These are phyloP conservation scores for Colletotrichum liaoningense DNA, from an alignment of 2,329 filamentous ascomycete genomes.

Conservation along the genomic window DNA sequence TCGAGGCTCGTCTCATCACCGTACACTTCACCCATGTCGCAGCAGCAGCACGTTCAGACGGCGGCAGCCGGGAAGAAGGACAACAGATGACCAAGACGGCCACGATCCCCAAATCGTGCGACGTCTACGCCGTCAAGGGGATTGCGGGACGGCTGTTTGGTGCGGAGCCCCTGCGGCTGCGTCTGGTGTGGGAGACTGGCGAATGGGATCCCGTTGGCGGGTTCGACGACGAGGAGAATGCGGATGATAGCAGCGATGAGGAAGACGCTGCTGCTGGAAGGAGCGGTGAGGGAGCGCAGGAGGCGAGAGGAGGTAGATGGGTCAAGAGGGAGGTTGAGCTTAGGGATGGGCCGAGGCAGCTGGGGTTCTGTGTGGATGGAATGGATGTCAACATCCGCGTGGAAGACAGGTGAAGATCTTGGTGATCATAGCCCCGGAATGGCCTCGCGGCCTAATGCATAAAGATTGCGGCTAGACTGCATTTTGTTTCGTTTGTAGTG, in stretches of 20 bases:
- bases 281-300: conserved; percentile 28
- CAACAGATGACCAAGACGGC: conserved; percentile 44
- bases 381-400: conserved; percentile 77
- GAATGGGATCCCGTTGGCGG: conserved; percentile 85
- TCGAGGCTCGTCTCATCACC: conserved; percentile 81
- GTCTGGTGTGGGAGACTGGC: conserved; percentile 87
- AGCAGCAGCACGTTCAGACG: neutral
- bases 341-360: conserved; percentile 80
- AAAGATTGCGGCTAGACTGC: neutral
- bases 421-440: too few species aligned
- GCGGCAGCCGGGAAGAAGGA: neutral
- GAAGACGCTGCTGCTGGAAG: conserved; percentile 49
- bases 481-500: neutral
- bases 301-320: conserved; percentile 66
- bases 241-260: conserved; percentile 64
- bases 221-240: conserved; percentile 65
- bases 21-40: conserved; percentile 63
- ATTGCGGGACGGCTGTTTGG: conserved; percentile 79
- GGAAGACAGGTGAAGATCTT: conserved; percentile 56
- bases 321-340: conserved; percentile 84
- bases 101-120: conserved; percentile 79
- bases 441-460: conserved; percentile 13
- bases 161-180: conserved; percentile 71
- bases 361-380: conserved; percentile 87
- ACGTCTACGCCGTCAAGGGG: conserved; percentile 85